A percentile compares a stretch with the other conserved stretches of the same genome.
phyloP scores from a whole-genome alignment of 345 rosid genomes.

The Eucalyptus sp. region DNA sequence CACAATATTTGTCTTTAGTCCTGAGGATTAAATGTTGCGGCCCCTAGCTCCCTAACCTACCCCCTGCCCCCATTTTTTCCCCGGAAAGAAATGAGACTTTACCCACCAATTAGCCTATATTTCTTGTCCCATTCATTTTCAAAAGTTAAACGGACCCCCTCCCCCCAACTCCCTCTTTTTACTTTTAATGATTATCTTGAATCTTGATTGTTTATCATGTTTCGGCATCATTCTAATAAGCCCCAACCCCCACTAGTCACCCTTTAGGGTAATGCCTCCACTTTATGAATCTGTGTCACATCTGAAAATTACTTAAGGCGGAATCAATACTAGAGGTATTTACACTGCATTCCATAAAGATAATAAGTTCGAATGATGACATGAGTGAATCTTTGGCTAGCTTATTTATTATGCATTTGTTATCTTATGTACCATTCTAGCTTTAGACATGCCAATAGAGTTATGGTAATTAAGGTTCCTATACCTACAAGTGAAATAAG shows the following conservation, averaged over 20 bases:
- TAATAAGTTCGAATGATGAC: not conserved
- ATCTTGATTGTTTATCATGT: not conserved
- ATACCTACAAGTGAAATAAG: not conserved
- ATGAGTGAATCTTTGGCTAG: not conserved
- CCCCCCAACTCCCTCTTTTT: not conserved
- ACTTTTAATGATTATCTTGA: not conserved
- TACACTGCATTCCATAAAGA: not conserved
- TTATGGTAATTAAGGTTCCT: not conserved
- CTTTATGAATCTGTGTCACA: not conserved
- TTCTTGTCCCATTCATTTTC: not conserved
- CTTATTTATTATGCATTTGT: not conserved
- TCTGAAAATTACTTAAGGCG: not conserved
- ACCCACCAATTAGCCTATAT: not conserved
- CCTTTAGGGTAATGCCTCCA: not conserved
- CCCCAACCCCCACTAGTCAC: not conserved
- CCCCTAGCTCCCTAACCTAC: not conserved
- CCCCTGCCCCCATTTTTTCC: not conserved
- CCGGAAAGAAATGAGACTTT: not conserved
- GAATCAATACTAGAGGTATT: not conserved
- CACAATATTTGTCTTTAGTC: not conserved
- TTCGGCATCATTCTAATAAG: not conserved
- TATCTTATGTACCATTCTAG: not conserved
- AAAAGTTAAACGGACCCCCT: not conserved
- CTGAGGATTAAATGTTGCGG: not conserved
- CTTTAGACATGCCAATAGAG: not conserved